Percentiles rank a stretch among this genome's conserved stretches.
These are phyloP conservation scores for Saccharomyces uvarum DNA, from an alignment of 1,139 yeast genomes.

Conservation along the genomic window DNA sequence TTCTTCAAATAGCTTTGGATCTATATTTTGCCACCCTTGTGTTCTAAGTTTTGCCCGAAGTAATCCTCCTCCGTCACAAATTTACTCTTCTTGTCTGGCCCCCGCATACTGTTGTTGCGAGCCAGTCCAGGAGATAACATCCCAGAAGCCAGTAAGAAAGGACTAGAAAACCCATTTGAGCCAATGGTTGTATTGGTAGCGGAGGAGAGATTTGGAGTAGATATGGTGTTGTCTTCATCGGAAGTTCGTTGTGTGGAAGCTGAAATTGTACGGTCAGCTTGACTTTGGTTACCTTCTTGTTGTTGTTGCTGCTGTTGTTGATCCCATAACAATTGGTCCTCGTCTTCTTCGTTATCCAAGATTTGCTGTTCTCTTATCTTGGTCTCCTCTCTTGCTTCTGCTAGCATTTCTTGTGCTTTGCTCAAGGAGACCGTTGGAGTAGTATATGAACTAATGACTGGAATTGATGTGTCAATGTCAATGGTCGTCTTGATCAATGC, in stretches of 20 bases:
- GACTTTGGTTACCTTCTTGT: not conserved
- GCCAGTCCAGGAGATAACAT: slow-evolving; percentile 40
- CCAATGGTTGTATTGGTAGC: slow-evolving; percentile 6
- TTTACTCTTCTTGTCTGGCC: slow-evolving; percentile 2
- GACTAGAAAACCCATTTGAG: slow-evolving; percentile 48
- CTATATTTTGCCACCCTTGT: not conserved
- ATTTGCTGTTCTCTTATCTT: slow-evolving; percentile 46
- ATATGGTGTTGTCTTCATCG: slow-evolving; percentile 6
- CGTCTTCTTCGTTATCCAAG: slow-evolving; percentile 7
- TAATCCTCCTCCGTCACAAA: not conserved
- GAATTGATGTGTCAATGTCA: slow-evolving; percentile 87
- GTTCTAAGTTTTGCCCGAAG: not conserved
- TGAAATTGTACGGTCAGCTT: not conserved
- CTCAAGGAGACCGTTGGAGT: slow-evolving; percentile 87
- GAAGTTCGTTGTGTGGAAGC: slow-evolving; percentile 2
- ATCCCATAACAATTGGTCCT: slow-evolving; percentile 6
- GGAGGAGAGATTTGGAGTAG: slow-evolving; percentile 6
- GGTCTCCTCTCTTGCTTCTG: slow-evolving; percentile 72
- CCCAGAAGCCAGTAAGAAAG: slow-evolving; percentile 54
- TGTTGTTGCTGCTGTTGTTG: slow-evolving; percentile 4
- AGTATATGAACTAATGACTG: slow-evolving; percentile 88
- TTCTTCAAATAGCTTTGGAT: not conserved
- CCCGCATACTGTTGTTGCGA: slow-evolving; percentile 8
- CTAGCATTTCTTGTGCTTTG: slow-evolving; percentile 78
- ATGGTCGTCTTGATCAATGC: slow-evolving; percentile 93